phyloP scores from a whole-genome alignment of 2,329 filamentous ascomycete species.

The Phyllachora maydis region DNA sequence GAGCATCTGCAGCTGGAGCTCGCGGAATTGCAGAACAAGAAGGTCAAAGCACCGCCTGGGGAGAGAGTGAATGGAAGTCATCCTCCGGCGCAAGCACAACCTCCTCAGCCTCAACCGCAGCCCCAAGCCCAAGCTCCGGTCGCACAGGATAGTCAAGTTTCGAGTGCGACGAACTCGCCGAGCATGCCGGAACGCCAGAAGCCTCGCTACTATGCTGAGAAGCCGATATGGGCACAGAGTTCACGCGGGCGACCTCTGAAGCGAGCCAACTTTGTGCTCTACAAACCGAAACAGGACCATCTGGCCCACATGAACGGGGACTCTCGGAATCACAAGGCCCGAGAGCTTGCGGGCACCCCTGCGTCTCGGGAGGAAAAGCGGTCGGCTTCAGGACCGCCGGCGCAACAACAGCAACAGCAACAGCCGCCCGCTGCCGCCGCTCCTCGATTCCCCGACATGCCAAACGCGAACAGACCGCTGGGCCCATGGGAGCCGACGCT shows the following conservation, averaged over 20 bases:
- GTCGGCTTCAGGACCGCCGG: constrained; percentile 5
- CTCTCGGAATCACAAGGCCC: constrained; percentile 13
- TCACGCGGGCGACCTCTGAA: constrained; percentile 15
- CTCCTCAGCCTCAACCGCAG: constrained; percentile 5
- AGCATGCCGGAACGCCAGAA: constrained; percentile 14
- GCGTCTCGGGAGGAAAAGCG: constrained; percentile 23
- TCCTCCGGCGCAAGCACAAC: too few species aligned
- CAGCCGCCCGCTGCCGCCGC: constrained; percentile 5
- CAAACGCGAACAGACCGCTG: constrained; percentile 12
- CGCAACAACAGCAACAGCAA: constrained; percentile 5
- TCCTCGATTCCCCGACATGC: constrained; percentile 2
- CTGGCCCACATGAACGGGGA: constrained; percentile 15
- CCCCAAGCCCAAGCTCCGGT: too few species aligned
- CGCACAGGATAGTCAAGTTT: too few species aligned
- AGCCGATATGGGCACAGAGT: constrained; percentile 28
- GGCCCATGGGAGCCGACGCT: constrained; percentile 48
- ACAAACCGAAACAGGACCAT: constrained; percentile 12
- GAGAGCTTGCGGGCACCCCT: constrained; percentile 18
- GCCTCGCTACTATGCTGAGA: constrained; percentile 13
- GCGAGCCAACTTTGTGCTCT: constrained; percentile 23
- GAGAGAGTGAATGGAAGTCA: constrained; percentile 21
- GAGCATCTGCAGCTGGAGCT: constrained; percentile 25
- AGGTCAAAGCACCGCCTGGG: constrained; percentile 25
- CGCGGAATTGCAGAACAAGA: constrained; percentile 27
- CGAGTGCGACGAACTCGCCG: constrained; percentile 12